Conservation (phyloP, 2,329 filamentous ascomycete species). For the Leptographium wingfieldii region DNA sequence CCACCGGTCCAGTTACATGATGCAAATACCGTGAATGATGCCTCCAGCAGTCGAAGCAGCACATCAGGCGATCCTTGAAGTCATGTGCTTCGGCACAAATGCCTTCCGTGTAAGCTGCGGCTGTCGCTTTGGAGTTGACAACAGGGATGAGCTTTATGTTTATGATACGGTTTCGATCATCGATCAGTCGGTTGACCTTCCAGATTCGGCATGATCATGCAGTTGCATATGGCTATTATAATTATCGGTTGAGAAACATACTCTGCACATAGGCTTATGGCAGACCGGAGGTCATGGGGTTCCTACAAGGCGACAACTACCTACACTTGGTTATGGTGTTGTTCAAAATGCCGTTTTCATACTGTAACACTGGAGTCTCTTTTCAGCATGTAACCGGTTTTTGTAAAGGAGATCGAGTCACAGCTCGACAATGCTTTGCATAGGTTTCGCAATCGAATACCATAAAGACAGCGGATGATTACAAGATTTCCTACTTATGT, state of each 20-base stretch:
- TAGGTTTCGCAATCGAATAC: not conserved
- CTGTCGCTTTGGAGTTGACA: too few relatives aligned
- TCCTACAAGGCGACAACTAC: not conserved
- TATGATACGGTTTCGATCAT: not conserved
- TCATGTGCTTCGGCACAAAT: too few relatives aligned
- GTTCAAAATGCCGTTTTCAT: not conserved
- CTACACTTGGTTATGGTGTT: not conserved
- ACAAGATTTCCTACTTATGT: not conserved
- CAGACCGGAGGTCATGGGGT: not conserved
- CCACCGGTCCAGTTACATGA: not conserved
- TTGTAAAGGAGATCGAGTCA: not conserved
- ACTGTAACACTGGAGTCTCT: not conserved
- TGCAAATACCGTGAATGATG: not conserved
- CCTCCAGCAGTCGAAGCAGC: conserved; percentile 1
- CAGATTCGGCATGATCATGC: not conserved
- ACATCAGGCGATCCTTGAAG: not conserved
- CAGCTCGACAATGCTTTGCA: not conserved
- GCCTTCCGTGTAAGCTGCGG: not conserved
- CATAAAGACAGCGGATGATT: not conserved
- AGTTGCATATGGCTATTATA: not conserved
- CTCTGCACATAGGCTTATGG: not conserved
- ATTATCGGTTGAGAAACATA: not conserved
- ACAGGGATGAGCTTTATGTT: not conserved
- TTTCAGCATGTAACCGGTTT: not conserved
- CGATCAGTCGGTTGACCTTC: not conserved